Base-by-base conservation (phyloP, 495 filamentous ascomycete species). In the Cairneyella variabilis region DNA sequence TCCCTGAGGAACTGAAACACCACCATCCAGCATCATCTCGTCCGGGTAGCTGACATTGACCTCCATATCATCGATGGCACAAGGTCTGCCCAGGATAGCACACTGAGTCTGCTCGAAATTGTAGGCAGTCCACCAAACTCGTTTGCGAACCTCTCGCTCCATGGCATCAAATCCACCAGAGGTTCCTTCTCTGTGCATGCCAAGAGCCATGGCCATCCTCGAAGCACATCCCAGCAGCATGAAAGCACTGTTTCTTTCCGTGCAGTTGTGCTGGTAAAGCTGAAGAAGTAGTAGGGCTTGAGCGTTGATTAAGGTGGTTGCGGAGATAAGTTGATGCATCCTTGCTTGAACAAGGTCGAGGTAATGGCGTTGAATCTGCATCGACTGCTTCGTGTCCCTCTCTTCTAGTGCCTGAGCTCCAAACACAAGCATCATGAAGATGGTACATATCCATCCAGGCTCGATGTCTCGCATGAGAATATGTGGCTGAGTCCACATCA, bases 71-170 rank as follows among this genome's bases (percentile, higher is more conserved):
- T 77, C 69, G 28, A 77, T 73, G 11, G 68, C 71, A 25, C 70
- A 73, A 0, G 74, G 74, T 3, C 74, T 65, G n/a, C 71, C 74
- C 12, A 75, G 59, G 42, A 71, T 72, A 14, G 67, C 69, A 53
- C 69, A 70, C 28, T 73, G 65, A 45, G 67, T 69, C 34, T 73
- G 71, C 47, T 77, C 74, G 40, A 71, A 75, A 6, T 46, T 64
- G 51, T 72, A 77, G 27, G 72, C 54, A 7, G 74, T 73, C 69
- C 74, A 76, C 69, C 71, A 77, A n/a, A 75, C 63, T n/a, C 69
- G 57, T 49, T 73, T 74, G 9, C 73, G 65, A 25, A 69, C 54
- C 34, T 76, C 70, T 44, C 67, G 54, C 28, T 73, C 67, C 16
- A 73, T 51, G 2, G 66, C 59, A 17, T 68, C 63, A 59, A 71